Conservation (phyloP, 1,284 basidiomycete genomes). For the Irpex sp. region DNA sequence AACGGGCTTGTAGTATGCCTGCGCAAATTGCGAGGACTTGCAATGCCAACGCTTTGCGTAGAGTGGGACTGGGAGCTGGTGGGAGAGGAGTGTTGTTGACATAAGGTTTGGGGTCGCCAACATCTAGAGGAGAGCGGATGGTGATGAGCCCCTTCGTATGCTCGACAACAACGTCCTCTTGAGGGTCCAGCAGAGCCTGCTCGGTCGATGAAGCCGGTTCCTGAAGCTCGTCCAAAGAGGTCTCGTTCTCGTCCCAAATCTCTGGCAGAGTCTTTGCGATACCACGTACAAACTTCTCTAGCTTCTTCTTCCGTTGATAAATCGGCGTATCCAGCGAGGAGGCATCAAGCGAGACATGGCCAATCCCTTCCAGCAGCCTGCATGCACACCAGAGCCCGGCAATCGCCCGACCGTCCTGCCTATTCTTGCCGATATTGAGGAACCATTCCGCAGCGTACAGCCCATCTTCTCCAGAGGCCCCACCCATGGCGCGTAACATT, state of each 20-base stretch:
- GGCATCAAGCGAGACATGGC: slow-evolving; percentile 38
- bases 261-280: slow-evolving; percentile 64
- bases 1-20: slow-evolving; percentile 60
- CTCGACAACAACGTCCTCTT: slow-evolving; percentile 42
- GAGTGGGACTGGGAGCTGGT: slow-evolving; percentile 37
- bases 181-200: slow-evolving; percentile 14
- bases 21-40: slow-evolving; percentile 72
- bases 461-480: slow-evolving; percentile 64
- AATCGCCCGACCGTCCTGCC: slow-evolving; percentile 45
- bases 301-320: slow-evolving; percentile 25
- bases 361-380: slow-evolving; percentile 70
- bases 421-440: slow-evolving; percentile 49
- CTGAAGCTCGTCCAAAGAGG: slow-evolving; percentile 4
- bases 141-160: slow-evolving; percentile 49
- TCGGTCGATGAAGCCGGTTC: background rate
- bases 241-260: slow-evolving; percentile 56
- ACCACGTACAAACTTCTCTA: slow-evolving; percentile 64
- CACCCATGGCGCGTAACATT: slow-evolving; percentile 75
- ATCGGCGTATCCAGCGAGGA: slow-evolving; percentile 20
- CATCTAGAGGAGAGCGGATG: slow-evolving; percentile 37
- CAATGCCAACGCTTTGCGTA: slow-evolving; percentile 63
- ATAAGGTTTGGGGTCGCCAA: slow-evolving; percentile 26
- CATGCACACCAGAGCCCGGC: slow-evolving; percentile 85
- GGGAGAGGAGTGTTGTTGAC: background rate
- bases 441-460: slow-evolving; percentile 85